Base-by-base conservation (phyloP, 805 yeast genomes). In the Schizosaccharomyces lindneri region DNA sequence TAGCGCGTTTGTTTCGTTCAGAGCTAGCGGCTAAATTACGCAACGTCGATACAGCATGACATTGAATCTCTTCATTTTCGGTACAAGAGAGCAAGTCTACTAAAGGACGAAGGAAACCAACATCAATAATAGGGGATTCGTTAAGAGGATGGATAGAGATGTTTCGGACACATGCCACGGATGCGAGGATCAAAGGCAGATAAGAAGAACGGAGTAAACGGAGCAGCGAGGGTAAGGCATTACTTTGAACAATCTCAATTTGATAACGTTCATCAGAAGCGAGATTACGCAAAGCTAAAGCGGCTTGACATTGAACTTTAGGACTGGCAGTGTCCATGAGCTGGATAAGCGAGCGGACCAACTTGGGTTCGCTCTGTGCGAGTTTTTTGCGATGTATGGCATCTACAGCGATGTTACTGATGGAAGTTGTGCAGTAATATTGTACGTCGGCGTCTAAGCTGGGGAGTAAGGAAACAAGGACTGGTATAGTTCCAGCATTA, bases 401-500 rank as follows among this genome's bases (percentile, higher is more conserved):
- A 73, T 93, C 98, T 55, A 93, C 99, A 3, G 99, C 99, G 67
- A 93, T 89, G 70, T 93, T 93, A 39, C 95, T 86, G 64, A 93
- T 76, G 0, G 97, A 97, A 1, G 99, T 93, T 17, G 98, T 90
- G 75, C 98, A 93, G 71, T 93, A 93, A 71, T 93, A 93, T 73
- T 93, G 99, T 55, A 93, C 97, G 71, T 93, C 98, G 1, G 97
- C 85, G 71, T 93, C 99, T 32, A 83, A 79, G 62, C 88, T 84
- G 1, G 90, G 81, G 64, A 93, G 76, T 64, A 93, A 75, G 11
- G 94, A 82, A 15, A 93, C 97, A 62, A 93, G 76, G 5, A 93
- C 95, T 1, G 99, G 98, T 6, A 93, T 95, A 21, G 97, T 96
- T 57, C 97, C 98, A 1, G 98, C 97, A 71, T 87, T 87, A 43